Base-by-base conservation (phyloP, 306 rosid genomes). In the Mimosa pudica region DNA sequence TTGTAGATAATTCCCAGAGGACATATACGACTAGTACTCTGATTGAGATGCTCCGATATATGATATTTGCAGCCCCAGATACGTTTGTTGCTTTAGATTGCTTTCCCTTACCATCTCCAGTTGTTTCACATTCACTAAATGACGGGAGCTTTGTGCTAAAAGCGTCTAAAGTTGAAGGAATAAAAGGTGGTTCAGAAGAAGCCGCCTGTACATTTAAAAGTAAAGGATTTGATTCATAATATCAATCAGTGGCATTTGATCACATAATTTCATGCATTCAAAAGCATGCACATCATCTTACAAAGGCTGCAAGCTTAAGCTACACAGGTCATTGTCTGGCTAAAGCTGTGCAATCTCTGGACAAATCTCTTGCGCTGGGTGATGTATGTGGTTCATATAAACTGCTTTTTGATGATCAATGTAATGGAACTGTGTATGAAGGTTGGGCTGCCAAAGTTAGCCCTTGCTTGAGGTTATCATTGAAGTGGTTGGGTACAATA, bases 1-100 rank as follows among this genome's bases (percentile, higher is more conserved):
- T 91, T 18, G 98, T 95, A 8, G 97, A 91, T 76, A 93, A 95
- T 83, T 95, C 98, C 36, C 83, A 96, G 75, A 93, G 93, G 87
- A 93, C 93, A 14, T 95, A 93, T 85, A 90, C 97, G 58, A 87
- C 86, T 46, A 88, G 91, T 82, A 89, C 92, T 30, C 71, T 95
- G 85, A 88, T 88, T 75, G 99, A 95, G 88, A 91, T 93, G 98
- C 94, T 95, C 70, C 96, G 92, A 10, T 95, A 90, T 88, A 82
- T 95, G 46, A 86, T 92, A 80, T 88, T 88, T 77, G 87, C 92
- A 36, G 96, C 88, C 71, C 99, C 99, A 4, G 94, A 93, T 84
- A 89, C 98, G 35, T 95, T 95, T 90, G 99, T 93, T 38, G 90
- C 96, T 77, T 79, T 95, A 87, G 96, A 95, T 87, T 95, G 97